Evolutionary conservation across 805 yeast species (phyloP).

Genomic region (Wickerhamiella azyma): DNA sequence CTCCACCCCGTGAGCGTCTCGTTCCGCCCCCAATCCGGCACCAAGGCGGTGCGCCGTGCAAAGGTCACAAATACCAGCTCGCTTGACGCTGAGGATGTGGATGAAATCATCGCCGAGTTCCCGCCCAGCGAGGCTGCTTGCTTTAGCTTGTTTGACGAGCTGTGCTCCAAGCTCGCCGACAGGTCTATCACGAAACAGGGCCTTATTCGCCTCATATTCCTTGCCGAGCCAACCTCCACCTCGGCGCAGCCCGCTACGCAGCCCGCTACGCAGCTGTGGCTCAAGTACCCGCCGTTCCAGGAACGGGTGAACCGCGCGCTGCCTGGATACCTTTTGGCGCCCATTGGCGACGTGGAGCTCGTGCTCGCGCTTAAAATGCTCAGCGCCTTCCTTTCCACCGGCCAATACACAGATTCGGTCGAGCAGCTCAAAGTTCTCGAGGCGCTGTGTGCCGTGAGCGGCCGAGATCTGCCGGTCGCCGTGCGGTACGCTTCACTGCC

Average conservation of each 20-base stretch:
- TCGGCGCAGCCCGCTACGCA: too few relatives aligned
- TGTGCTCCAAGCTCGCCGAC: slow-evolving; percentile 13
- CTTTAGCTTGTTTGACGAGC: slow-evolving; percentile 12
- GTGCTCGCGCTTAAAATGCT: slow-evolving; percentile 16
- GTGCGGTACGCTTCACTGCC: slow-evolving; percentile 15
- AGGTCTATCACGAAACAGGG: slow-evolving; percentile 16
- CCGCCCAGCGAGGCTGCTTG: slow-evolving; percentile 1
- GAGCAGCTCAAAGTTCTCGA: slow-evolving; percentile 12
- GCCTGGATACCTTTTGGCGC: neutral
- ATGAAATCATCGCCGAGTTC: neutral
- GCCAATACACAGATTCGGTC: slow-evolving; percentile 10
- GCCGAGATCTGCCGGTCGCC: slow-evolving; percentile 7
- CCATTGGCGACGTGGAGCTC: slow-evolving; percentile 12
- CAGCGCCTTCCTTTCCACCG: slow-evolving; percentile 13
- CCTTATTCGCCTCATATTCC: slow-evolving; percentile 13
- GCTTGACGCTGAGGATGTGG: neutral
- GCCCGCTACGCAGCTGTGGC: slow-evolving; percentile 1
- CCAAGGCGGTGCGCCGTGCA: slow-evolving; percentile 3
- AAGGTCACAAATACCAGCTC: neutral
- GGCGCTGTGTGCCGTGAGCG: slow-evolving; percentile 11
- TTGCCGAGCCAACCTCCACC: too few relatives aligned
- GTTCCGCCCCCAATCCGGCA: neutral
- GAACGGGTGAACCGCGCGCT: slow-evolving; percentile 1
- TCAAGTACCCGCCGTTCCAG: slow-evolving; percentile 3
- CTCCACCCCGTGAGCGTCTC: slow-evolving; percentile 8